These are phyloP conservation scores for Torulaspora globosa DNA, from an alignment of 1,139 yeast genomes.

Conservation along the genomic window DNA sequence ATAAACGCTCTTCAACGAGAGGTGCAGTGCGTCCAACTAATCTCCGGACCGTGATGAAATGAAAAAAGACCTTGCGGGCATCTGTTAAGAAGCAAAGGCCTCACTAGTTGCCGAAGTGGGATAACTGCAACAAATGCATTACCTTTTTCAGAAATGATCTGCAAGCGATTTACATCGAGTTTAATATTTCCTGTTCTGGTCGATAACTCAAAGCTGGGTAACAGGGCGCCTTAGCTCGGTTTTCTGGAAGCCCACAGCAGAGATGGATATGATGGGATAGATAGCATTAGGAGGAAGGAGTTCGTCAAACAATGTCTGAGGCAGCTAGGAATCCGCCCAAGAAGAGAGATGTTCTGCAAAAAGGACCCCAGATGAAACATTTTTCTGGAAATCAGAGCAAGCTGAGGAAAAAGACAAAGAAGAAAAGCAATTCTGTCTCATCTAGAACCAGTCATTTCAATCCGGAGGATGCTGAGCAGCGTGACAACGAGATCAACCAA, in stretches of 20 bases:
- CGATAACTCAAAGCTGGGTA: neutral
- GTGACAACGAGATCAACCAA: conserved; percentile 16
- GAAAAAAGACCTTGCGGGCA: neutral
- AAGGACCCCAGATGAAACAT: neutral
- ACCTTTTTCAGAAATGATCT: neutral
- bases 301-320: neutral
- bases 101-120: no score
- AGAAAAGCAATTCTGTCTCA: neutral
- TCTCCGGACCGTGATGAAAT: neutral
- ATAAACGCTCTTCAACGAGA: neutral
- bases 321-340: neutral
- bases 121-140: neutral
- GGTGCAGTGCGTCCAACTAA: neutral
- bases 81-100: neutral
- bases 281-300: neutral
- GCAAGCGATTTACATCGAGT: neutral
- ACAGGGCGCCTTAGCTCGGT: neutral
- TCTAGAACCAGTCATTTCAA: neutral
- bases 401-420: neutral
- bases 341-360: neutral
- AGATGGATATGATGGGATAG: neutral
- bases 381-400: neutral
- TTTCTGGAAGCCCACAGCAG: neutral
- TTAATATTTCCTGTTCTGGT: neutral
- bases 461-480: conserved; percentile 6